Conservation (phyloP, 1,284 basidiomycete genomes). For the Cryptococcus sp. region DNA sequence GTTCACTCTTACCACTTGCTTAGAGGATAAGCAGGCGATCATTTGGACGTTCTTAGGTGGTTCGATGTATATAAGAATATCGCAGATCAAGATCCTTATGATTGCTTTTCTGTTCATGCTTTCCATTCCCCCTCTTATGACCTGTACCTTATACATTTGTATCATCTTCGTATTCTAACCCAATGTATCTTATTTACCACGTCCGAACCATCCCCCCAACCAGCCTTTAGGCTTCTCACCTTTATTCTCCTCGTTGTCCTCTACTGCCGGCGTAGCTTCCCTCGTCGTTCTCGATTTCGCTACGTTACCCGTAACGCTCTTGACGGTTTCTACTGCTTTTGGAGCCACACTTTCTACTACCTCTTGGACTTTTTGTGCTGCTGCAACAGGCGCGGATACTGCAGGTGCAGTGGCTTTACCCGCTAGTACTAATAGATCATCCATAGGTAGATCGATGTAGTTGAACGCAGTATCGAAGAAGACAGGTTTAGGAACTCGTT, state of each 20-base stretch:
- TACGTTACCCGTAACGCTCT: conserved; percentile 3
- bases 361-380: conserved; percentile 15
- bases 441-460: conserved; percentile 79
- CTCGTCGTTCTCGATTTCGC: conserved; percentile 17
- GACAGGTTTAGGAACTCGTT: conserved; percentile 75
- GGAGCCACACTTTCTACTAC: conserved; percentile 18
- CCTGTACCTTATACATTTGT: too few relatives aligned
- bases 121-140: too few relatives aligned
- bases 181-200: conserved; percentile 5
- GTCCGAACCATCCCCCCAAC: conserved; percentile 46
- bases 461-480: conserved; percentile 95
- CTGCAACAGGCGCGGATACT: conserved; percentile 15
- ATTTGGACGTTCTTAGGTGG: too few relatives aligned
- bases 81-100: too few relatives aligned
- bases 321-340: conserved; percentile 9
- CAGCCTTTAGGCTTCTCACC: conserved; percentile 34
- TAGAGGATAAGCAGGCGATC: too few relatives aligned
- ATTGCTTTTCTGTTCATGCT: too few relatives aligned
- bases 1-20: too few relatives aligned
- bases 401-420: conserved; percentile 52
- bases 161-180: too few relatives aligned
- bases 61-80: too few relatives aligned
- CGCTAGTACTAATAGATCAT: conserved; percentile 63
- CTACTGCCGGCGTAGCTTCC: conserved; percentile 30
- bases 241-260: conserved; percentile 6